Evolutionary conservation across 441 rosid species (phyloP).

Genomic region (Eutrema salsugineum): DNA sequence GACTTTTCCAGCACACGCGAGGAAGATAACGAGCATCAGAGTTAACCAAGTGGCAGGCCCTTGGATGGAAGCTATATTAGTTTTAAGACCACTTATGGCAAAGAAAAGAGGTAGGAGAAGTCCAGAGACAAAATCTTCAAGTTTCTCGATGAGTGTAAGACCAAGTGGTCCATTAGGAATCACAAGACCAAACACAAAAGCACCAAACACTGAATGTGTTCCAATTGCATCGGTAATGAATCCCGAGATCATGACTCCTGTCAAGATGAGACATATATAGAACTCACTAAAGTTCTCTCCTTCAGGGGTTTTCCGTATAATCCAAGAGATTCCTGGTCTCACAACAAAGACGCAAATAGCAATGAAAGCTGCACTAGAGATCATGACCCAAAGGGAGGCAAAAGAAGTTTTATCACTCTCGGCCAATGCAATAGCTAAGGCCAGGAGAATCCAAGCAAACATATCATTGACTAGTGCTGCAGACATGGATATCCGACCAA

Average conservation of each 20-base stretch:
- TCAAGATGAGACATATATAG: constrained; percentile 78
- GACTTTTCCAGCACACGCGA: constrained; percentile 73
- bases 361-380: constrained; percentile 53
- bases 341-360: constrained; percentile 54
- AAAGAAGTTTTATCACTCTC: constrained; percentile 53
- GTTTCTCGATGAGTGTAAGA: constrained; percentile 76
- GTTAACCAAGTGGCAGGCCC: constrained; percentile 56
- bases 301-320: constrained; percentile 75
- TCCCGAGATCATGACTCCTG: constrained; percentile 94
- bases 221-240: constrained; percentile 94
- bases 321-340: constrained; percentile 69
- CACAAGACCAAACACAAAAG: constrained; percentile 85
- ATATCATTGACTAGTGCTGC: constrained; percentile 90
- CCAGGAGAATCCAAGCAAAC: constrained; percentile 84
- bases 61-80: constrained; percentile 42
- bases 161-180: constrained; percentile 95
- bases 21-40: constrained; percentile 43
- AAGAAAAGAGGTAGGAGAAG: constrained; percentile 92
- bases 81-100: constrained; percentile 89
- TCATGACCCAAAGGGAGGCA: constrained; percentile 73
- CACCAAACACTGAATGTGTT: constrained; percentile 95
- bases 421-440: constrained; percentile 78
- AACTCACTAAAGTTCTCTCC: constrained; percentile 85
- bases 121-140: constrained; percentile 93
- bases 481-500: constrained; percentile 88